Evolutionary conservation across 1,284 basidiomycete species (phyloP).

Genomic region (Tilletia indica): DNA sequence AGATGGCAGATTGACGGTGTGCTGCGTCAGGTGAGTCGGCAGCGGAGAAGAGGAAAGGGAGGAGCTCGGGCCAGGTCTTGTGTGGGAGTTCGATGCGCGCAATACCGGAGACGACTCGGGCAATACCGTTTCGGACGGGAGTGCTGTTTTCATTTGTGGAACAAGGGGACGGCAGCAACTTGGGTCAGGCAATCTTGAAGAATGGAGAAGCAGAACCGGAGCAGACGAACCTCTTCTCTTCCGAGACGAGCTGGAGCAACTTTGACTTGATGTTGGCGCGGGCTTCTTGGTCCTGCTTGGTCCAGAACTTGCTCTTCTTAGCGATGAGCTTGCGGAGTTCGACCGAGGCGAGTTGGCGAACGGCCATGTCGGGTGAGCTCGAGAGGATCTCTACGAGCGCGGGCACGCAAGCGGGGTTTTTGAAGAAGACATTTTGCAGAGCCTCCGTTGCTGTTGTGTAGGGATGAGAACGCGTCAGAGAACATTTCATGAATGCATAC

Average conservation of each 20-base stretch:
- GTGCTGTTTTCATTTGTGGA: constrained; percentile 62
- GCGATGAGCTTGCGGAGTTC: constrained; percentile 90
- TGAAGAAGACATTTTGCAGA: constrained; percentile 68
- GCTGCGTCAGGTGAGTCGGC: constrained; percentile 69
- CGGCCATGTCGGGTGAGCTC: constrained; percentile 71
- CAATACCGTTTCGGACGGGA: constrained; percentile 72
- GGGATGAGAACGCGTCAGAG: background rate
- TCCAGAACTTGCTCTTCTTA: constrained; percentile 80
- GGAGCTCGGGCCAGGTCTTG: constrained; percentile 79
- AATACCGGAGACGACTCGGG: constrained; percentile 89
- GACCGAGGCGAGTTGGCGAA: constrained; percentile 96
- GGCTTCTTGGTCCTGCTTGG: constrained; percentile 66
- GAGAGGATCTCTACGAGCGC: constrained; percentile 86
- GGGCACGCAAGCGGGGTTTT: constrained; percentile 82
- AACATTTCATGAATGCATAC: background rate
- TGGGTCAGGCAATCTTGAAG: too few species aligned
- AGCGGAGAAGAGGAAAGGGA: constrained; percentile 82
- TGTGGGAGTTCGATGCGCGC: constrained; percentile 82
- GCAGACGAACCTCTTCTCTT: constrained; percentile 70
- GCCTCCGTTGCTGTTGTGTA: constrained; percentile 73
- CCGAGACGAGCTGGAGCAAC: constrained; percentile 75
- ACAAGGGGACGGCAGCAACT: constrained; percentile 20
- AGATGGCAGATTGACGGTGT: constrained; percentile 87
- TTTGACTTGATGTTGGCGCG: constrained; percentile 82
- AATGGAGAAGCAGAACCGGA: background rate